Base-by-base conservation (phyloP, 2,329 filamentous ascomycete genomes). In the Stemphylium lycopersici region DNA sequence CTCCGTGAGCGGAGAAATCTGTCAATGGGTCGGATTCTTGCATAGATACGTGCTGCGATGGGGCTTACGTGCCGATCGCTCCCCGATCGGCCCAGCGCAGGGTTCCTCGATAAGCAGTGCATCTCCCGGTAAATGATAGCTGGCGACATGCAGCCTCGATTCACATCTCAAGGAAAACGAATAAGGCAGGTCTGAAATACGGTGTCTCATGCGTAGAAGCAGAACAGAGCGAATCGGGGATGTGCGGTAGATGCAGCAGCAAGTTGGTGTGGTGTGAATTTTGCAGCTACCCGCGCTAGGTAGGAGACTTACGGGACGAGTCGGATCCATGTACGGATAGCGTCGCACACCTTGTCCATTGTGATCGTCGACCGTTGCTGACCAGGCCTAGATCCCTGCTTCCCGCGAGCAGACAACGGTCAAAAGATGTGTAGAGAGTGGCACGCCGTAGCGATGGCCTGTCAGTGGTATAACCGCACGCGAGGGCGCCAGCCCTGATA, bases 361-460 rank as follows among this genome's bases (percentile, higher is more conserved):
- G 65, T 65, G 68, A 73, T 71, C 64, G 65, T 58, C 69, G 48
- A 48, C 68, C 62, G 68, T 66, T 69, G 59, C 55, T 60, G 59
- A 56, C 62, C 62, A 61, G 55, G 50, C 49, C 46, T 48, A 20
- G 26, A 73, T 66, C 70, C 71, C 67, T 71, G 71, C 65, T 65
- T 61, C 59, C 66, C 65, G 67, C 62, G 62, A 33, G 55, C 43
- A 52, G 49, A 56, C 62, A 64, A 64, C 58, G 56, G 59, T 53
- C 36, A 60, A 48, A 44, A 55, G 42, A 50, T 34, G 53, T 42
- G 49, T 55, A 31, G 48, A 32, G 53, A 48, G 34, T 47, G 42
- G 47, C 48, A 31, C 40, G 20, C 46, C 29, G 39, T 20, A n/a
- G 34, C 26, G 22, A 33, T 44, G 15, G 33, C 43, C 34, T 48